Base-by-base conservation (phyloP, 331 rosid species). In the Pyrus hybrid region DNA sequence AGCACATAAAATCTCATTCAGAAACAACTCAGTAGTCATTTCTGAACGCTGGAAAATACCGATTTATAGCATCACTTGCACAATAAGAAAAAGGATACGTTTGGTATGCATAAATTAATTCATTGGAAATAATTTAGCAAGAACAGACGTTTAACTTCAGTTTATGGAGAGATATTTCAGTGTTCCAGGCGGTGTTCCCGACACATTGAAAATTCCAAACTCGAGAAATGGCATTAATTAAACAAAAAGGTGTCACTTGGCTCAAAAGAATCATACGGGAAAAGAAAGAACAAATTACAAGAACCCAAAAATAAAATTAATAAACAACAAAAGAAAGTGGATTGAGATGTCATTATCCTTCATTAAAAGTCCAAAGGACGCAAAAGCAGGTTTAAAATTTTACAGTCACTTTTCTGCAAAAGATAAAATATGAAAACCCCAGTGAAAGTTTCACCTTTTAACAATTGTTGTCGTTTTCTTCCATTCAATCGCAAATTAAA, bases 281-380 rank as follows among this genome's bases (percentile, higher is more conserved):
- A 35, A 66, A 33, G 51, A 12, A 66, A n/a, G 53, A n/a, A n/a
- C 14, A 66, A 10, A 65, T 20, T 47, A 16, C 2, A 10, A 26
- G 43, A 26, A 43, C 61, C 20, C 10, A 18, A 58, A 62, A 33
- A 28, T 58, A 25, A 25, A 41, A 13, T 37, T 9, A 37, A 37
- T 6, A 73, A 73, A 20, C 23, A 58, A 60, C 6, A 62, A 63
- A 63, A 3, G 30, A 26, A 26, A n/a, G 30, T 11, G 12, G n/a
- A 26, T 65, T 26, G 60, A 61, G 69, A 41, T 41, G 77, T 73
- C 77, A 73, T 61, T 43, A 73, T 73, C 69, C 60, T 61, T 45
- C 62, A 8, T 43, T 62, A 62, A 74, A 74, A 73, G 33, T 16
- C 60, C 70, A 74, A 74, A 20, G 17, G 62, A 74, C 77, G 1